A percentile compares a stretch with the other conserved stretches of the same genome.
Evolutionary conservation across 495 filamentous ascomycete species (phyloP).

Genomic region (Talaromyces adpressus): DNA sequence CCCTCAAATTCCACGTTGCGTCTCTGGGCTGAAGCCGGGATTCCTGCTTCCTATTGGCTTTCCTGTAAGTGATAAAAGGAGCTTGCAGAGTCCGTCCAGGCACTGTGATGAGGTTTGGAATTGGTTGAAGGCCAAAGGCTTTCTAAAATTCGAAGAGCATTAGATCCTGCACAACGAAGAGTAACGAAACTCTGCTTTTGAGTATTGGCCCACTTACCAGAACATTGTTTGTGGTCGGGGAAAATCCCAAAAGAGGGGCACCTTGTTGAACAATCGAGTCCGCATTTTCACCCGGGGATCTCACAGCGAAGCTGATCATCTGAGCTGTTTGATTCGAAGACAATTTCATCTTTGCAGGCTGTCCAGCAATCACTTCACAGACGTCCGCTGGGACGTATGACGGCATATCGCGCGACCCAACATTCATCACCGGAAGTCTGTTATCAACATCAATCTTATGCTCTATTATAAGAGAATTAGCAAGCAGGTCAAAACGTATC

Average conservation of each 20-base stretch:
- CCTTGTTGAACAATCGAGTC: conserved; percentile 50
- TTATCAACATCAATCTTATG: conserved; percentile 28
- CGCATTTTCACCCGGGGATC: conserved; percentile 54
- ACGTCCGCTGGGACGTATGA: conserved; percentile 58
- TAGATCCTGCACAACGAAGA: conserved; percentile 13
- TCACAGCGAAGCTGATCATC: conserved; percentile 63
- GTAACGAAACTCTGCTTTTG: neutral
- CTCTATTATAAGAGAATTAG: neutral
- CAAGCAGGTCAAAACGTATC: neutral
- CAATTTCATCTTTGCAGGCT: conserved; percentile 47
- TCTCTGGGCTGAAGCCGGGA: conserved; percentile 16
- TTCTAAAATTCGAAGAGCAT: conserved; percentile 12
- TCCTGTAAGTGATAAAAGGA: conserved; percentile 48
- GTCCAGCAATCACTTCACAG: conserved; percentile 52
- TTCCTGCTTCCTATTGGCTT: conserved; percentile 11
- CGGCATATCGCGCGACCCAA: conserved; percentile 47
- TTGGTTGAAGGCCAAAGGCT: conserved; percentile 49
- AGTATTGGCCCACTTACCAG: conserved; percentile 18
- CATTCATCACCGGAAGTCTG: conserved; percentile 60
- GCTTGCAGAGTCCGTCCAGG: conserved; percentile 51
- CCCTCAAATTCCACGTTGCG: conserved; percentile 53
- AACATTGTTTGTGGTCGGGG: conserved; percentile 17
- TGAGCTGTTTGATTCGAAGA: conserved; percentile 38
- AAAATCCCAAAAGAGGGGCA: conserved; percentile 35
- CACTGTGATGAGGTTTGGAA: conserved; percentile 54